Conservation (phyloP, 805 yeast species). For the Yamadazyma kitorensis region DNA sequence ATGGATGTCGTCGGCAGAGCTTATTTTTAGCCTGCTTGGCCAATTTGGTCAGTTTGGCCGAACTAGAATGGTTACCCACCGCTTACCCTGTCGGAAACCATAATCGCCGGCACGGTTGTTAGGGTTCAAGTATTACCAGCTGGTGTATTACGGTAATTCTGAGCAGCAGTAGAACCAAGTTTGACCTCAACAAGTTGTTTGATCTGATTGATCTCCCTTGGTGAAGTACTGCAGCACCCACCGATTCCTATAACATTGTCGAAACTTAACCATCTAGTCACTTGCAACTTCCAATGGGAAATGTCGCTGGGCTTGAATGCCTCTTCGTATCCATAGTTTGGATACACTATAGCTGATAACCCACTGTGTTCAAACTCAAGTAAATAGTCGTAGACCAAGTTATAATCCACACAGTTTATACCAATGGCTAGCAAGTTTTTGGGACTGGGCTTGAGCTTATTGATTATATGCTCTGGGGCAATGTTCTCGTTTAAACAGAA, state of each 20-base stretch:
- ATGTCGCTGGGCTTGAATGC: conserved; percentile 13
- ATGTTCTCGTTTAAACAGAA: conserved; percentile 23
- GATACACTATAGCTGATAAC: conserved; percentile 56
- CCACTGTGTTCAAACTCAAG: conserved; percentile 12
- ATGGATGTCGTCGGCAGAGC: no score
- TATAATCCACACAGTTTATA: conserved; percentile 61
- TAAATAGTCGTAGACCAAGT: conserved; percentile 38
- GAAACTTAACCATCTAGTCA: conserved; percentile 9
- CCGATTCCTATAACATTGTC: conserved; percentile 55
- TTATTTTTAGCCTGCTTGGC: no score
- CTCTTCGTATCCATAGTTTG: conserved; percentile 61
- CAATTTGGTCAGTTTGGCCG: no score
- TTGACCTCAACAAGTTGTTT: background rate
- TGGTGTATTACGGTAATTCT: no score
- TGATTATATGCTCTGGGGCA: background rate
- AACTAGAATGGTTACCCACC: no score
- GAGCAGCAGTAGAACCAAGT: no score
- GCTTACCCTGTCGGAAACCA: no score
- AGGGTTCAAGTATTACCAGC: no score
- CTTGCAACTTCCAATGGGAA: conserved; percentile 31
- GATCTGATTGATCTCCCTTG: conserved; percentile 22
- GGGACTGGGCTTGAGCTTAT: conserved; percentile 3
- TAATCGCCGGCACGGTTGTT: no score
- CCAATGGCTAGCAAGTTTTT: conserved; percentile 51
- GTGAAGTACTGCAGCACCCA: conserved; percentile 75